These are phyloP conservation scores for Hibiscus trionum DNA, from an alignment of 345 rosid genomes.

Conservation along the genomic window DNA sequence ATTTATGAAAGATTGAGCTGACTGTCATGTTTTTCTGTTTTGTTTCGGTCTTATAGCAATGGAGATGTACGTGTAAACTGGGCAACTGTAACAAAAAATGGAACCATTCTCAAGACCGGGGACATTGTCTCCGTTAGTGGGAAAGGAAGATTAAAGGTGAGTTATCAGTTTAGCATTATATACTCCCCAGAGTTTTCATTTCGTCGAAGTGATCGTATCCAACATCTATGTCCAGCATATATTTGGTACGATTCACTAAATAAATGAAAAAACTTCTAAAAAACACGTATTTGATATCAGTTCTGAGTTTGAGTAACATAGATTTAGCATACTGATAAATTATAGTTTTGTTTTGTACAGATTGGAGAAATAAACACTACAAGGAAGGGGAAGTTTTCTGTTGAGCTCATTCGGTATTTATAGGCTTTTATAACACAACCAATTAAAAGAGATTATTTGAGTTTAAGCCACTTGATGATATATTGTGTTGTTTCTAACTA, in stretches of 20 bases:
- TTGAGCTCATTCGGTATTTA: constrained; percentile 69
- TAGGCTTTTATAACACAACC: constrained; percentile 15
- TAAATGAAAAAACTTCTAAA: too few relatives aligned
- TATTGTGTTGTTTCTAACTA: too few relatives aligned
- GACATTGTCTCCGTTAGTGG: constrained; percentile 83
- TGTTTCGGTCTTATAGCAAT: constrained; percentile 26
- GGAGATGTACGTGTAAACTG: constrained; percentile 86
- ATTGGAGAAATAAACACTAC: constrained; percentile 75
- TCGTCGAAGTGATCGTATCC: background rate
- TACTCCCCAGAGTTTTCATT: background rate
- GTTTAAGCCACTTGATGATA: background rate
- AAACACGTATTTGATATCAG: too few relatives aligned
- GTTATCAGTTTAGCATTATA: background rate
- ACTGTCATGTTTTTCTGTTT: background rate
- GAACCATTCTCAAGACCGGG: constrained; percentile 59
- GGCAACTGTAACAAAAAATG: constrained; percentile 66
- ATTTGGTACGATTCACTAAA: background rate
- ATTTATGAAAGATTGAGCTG: background rate
- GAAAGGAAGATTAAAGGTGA: constrained; percentile 83
- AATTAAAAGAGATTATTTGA: background rate
- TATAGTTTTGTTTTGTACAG: constrained; percentile 23
- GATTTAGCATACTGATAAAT: background rate
- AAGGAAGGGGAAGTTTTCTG: constrained; percentile 69
- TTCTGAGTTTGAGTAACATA: background rate
- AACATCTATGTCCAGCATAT: background rate